phyloP scores from a whole-genome alignment of 345 rosid genomes.

The Triadica sebifera region DNA sequence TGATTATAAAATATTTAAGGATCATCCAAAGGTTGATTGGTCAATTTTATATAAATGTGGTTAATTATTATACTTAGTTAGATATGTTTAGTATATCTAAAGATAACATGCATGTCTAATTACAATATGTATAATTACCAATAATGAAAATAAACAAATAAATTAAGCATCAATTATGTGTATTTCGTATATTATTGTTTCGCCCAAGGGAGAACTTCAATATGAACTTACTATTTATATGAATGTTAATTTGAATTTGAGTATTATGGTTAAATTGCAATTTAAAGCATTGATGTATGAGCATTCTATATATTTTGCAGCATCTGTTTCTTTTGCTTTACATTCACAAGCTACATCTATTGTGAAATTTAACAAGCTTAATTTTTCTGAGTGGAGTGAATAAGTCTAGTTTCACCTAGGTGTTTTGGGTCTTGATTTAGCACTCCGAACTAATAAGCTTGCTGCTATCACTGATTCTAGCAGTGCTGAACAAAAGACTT shows the following conservation, averaged over 20 bases:
- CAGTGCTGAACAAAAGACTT: neutral
- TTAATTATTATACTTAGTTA: neutral
- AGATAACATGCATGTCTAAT: neutral
- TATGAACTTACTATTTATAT: neutral
- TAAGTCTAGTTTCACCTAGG: neutral
- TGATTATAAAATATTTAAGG: neutral
- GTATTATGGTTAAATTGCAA: too few relatives aligned
- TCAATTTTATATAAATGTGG: neutral
- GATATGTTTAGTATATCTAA: neutral
- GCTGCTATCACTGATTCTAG: neutral
- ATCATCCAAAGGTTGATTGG: neutral
- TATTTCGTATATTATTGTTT: too few relatives aligned
- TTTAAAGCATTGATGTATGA: neutral
- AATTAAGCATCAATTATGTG: too few relatives aligned
- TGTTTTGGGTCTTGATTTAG: neutral
- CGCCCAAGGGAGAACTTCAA: too few relatives aligned
- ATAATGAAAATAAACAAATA: too few relatives aligned
- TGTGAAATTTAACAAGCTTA: neutral
- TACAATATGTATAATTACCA: neutral
- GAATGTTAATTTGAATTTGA: too few relatives aligned
- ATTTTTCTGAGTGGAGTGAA: neutral
- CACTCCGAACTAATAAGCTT: neutral
- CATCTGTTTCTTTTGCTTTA: neutral
- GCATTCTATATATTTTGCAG: neutral
- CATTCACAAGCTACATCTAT: neutral